These are phyloP conservation scores for Pichia sp. DNA, from an alignment of 1,139 yeast genomes.

Conservation along the genomic window DNA sequence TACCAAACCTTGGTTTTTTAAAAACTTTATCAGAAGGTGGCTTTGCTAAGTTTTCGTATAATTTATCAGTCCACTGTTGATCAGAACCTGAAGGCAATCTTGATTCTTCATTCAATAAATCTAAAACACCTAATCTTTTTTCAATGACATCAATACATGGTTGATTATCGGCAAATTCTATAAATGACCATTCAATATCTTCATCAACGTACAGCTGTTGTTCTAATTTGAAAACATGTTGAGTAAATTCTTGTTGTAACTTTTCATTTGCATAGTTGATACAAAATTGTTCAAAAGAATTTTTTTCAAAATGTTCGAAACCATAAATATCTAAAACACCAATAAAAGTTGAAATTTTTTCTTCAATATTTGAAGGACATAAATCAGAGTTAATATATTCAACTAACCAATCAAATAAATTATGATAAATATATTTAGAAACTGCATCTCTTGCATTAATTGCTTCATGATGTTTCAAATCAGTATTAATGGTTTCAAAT, in stretches of 20 bases:
- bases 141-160: constrained; percentile 95
- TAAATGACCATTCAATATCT: constrained; percentile 94
- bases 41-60: constrained; percentile 79
- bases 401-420: constrained; percentile 94
- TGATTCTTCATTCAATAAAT: constrained; percentile 91
- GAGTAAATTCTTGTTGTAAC: constrained; percentile 94
- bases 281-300: constrained; percentile 96
- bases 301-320: constrained; percentile 89
- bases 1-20: constrained; percentile 93
- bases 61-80: constrained; percentile 85
- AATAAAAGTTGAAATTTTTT: constrained; percentile 64
- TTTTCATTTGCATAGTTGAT: constrained; percentile 97
- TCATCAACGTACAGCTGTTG: constrained; percentile 92
- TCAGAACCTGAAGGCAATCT: constrained; percentile 93
- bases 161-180: constrained; percentile 94
- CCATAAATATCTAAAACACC: constrained; percentile 98
- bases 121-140: constrained; percentile 78
- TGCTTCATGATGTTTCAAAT: constrained; percentile 79
- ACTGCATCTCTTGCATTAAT: constrained; percentile 92
- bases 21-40: constrained; percentile 74
- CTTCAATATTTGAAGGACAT: constrained; percentile 62
- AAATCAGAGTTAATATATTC: constrained; percentile 73
- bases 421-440: constrained; percentile 87
- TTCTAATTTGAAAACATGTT: constrained; percentile 93
- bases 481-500: constrained; percentile 84